phyloP scores from a whole-genome alignment of 2,329 filamentous ascomycete genomes.

The Onygena corvina region DNA sequence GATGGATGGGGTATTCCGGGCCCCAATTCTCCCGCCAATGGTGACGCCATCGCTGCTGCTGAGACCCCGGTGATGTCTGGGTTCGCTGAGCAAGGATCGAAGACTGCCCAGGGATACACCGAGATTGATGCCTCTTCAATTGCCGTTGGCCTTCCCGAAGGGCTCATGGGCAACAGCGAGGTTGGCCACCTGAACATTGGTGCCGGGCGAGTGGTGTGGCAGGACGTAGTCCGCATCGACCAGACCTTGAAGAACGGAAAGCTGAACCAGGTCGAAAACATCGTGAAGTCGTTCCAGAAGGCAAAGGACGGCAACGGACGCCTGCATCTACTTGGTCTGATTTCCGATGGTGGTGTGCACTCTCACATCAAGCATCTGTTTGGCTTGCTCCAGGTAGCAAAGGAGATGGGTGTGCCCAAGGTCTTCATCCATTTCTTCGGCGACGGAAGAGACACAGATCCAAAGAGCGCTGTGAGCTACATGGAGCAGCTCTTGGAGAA shows the following conservation, averaged over 20 bases:
- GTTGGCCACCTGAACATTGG: slow-evolving; percentile 98
- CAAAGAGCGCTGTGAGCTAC: slow-evolving; percentile 80
- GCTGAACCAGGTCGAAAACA: slow-evolving; percentile 61
- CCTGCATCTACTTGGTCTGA: slow-evolving; percentile 79
- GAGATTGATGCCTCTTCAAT: slow-evolving; percentile 92
- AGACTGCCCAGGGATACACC: slow-evolving; percentile 71
- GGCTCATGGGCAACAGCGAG: slow-evolving; percentile 97
- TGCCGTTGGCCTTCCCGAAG: slow-evolving; percentile 88
- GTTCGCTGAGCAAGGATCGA: slow-evolving; percentile 54
- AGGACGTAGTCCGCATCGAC: slow-evolving; percentile 94
- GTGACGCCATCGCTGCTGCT: slow-evolving; percentile 89
- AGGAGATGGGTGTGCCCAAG: slow-evolving; percentile 72
- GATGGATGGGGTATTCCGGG: slow-evolving; percentile 93
- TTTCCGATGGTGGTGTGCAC: slow-evolving; percentile 94
- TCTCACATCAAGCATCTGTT: slow-evolving; percentile 90
- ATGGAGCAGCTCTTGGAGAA: slow-evolving; percentile 75
- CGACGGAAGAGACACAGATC: slow-evolving; percentile 94
- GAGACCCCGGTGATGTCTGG: slow-evolving; percentile 91
- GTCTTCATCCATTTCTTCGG: slow-evolving; percentile 99
- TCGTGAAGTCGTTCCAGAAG: slow-evolving; percentile 63
- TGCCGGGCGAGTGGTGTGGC: slow-evolving; percentile 94
- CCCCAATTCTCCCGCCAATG: slow-evolving; percentile 67
- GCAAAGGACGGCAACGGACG: slow-evolving; percentile 83
- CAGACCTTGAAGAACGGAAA: slow-evolving; percentile 77
- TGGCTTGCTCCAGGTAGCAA: slow-evolving; percentile 75